Percentiles rank a stretch among this genome's conserved stretches.
Conservation (phyloP, 345 rosid species). For the Excoecaria agallocha region DNA sequence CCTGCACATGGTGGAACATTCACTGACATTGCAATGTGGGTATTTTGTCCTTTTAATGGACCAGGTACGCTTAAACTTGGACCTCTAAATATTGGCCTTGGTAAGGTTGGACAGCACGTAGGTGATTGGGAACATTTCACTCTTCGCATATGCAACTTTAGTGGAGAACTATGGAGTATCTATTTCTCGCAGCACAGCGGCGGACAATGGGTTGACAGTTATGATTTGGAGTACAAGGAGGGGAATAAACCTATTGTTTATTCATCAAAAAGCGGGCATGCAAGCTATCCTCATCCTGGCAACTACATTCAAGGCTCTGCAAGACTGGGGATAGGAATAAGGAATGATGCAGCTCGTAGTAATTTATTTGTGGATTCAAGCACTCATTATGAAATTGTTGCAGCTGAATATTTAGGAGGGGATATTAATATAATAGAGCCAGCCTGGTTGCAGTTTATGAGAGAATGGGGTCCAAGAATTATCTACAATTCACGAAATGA, state of each 20-base stretch:
- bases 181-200: slow-evolving; percentile 94
- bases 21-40: slow-evolving; percentile 85
- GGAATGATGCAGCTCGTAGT: slow-evolving; percentile 66
- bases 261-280: slow-evolving; percentile 76
- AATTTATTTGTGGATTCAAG: slow-evolving; percentile 55
- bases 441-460: slow-evolving; percentile 76
- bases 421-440: slow-evolving; percentile 50
- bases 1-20: slow-evolving; percentile 83
- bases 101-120: slow-evolving; percentile 74
- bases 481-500: slow-evolving; percentile 58
- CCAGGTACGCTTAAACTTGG: slow-evolving; percentile 77
- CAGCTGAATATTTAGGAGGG: slow-evolving; percentile 67
- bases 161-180: slow-evolving; percentile 65
- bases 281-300: slow-evolving; percentile 68
- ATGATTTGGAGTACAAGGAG: slow-evolving; percentile 57
- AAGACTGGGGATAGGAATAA: slow-evolving; percentile 61
- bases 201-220: slow-evolving; percentile 74
- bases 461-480: slow-evolving; percentile 78
- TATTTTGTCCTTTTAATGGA: slow-evolving; percentile 86
- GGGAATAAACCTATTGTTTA: slow-evolving; percentile 65
- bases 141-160: slow-evolving; percentile 76
- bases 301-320: slow-evolving; percentile 65
- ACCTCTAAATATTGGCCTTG: slow-evolving; percentile 39
- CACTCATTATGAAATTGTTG: slow-evolving; percentile 53
- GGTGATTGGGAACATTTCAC: slow-evolving; percentile 98